Evolutionary conservation across 371 early-diverging fungal species (phyloP).

Genomic region (Aphelidium insulamus): DNA sequence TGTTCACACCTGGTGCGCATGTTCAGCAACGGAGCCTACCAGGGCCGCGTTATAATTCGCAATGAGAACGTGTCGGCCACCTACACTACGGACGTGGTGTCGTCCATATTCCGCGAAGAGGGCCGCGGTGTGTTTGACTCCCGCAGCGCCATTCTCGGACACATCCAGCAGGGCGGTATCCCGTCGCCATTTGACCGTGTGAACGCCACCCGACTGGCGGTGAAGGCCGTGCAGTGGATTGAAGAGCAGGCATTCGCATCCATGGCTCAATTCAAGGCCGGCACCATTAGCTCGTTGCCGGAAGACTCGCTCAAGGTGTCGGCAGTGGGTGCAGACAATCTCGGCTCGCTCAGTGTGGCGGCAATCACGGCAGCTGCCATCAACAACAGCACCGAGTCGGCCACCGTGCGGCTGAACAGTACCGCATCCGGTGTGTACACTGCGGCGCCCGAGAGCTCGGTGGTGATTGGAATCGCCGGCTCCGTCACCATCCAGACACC

Average conservation of each 20-base stretch:
- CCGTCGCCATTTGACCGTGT: constrained; percentile 93
- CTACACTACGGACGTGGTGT: constrained; percentile 76
- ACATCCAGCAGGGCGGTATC: constrained; percentile 89
- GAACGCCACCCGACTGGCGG: constrained; percentile 66
- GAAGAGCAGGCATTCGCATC: constrained; percentile 13
- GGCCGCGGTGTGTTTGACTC: constrained; percentile 78
- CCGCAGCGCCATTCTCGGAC: constrained; percentile 79
- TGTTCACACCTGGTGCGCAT: constrained; percentile 49
- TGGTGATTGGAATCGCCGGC: constrained; percentile 66
- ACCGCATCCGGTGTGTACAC: too few relatives aligned
- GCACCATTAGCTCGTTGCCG: too few relatives aligned
- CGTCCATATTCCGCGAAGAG: constrained; percentile 77
- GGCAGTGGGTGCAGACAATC: too few relatives aligned
- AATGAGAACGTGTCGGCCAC: constrained; percentile 61
- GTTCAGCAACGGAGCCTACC: constrained; percentile 37
- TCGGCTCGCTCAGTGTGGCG: too few relatives aligned
- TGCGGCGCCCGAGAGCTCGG: constrained; percentile 26
- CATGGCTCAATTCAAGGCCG: too few relatives aligned
- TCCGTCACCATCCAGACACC: constrained; percentile 47
- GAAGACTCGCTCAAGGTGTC: neutral
- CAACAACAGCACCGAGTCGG: too few relatives aligned
- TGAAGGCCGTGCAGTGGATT: constrained; percentile 24
- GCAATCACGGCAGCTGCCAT: too few relatives aligned
- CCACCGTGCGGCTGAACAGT: too few relatives aligned
- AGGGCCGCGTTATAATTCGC: constrained; percentile 60